A percentile compares a stretch with the other conserved stretches of the same genome.
These are phyloP conservation scores for Lentinula lateritia DNA, from an alignment of 768 basidiomycete species.

Conservation along the genomic window DNA sequence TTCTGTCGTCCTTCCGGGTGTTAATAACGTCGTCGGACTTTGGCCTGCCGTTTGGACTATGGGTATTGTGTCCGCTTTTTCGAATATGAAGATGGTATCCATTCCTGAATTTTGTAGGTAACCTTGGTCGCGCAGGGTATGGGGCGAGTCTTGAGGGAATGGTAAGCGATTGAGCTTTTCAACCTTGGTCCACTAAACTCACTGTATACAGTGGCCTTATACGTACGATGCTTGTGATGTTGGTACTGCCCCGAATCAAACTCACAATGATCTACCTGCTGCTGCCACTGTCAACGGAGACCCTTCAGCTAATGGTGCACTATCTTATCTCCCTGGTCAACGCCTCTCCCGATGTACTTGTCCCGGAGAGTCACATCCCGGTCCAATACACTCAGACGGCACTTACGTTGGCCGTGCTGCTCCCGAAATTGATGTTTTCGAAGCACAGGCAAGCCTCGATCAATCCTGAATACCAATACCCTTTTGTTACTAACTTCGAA, in stretches of 20 bases:
- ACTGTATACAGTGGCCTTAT: constrained; percentile 58
- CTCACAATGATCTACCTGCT: constrained; percentile 55
- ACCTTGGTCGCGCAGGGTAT: constrained; percentile 73
- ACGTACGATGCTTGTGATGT: constrained; percentile 85
- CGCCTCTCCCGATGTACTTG: constrained; percentile 88
- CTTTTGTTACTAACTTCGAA: constrained; percentile 20
- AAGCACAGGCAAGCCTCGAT: constrained; percentile 54
- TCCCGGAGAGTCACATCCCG: constrained; percentile 79
- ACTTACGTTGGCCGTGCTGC: constrained; percentile 76
- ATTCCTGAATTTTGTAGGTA: background rate
- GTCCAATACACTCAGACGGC: constrained; percentile 73
- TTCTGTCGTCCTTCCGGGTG: constrained; percentile 65
- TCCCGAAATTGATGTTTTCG: constrained; percentile 89
- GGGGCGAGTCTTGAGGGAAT: constrained; percentile 79
- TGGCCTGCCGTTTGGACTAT: constrained; percentile 33
- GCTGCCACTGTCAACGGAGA: constrained; percentile 64
- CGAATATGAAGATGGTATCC: background rate
- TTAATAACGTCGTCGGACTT: constrained; percentile 55
- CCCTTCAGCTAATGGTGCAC: constrained; percentile 35
- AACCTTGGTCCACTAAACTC: background rate
- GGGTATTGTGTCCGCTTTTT: background rate
- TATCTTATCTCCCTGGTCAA: constrained; percentile 88
- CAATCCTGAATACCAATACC: background rate
- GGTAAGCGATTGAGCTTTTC: constrained; percentile 3
- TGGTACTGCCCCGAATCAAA: constrained; percentile 89